These are phyloP conservation scores for Cutaneotrichosporon cutaneum DNA, from an alignment of 1,284 basidiomycete species.

Conservation along the genomic window DNA sequence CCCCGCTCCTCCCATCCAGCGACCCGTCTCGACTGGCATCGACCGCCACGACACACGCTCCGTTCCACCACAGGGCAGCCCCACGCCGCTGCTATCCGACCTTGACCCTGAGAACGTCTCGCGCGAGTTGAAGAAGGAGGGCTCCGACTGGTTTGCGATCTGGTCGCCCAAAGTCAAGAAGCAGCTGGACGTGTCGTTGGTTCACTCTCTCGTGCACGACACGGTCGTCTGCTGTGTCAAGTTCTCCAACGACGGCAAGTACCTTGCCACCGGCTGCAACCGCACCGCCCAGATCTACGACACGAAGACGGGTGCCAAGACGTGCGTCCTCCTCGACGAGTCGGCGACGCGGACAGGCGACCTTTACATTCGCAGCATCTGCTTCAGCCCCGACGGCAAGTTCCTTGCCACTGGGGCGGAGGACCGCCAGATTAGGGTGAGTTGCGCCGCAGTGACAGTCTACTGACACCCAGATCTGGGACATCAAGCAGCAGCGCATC, in stretches of 20 bases:
- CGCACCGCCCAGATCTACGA: slow-evolving; percentile 86
- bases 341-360: slow-evolving; percentile 65
- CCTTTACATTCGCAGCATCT: slow-evolving; percentile 78
- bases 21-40: slow-evolving; percentile 39
- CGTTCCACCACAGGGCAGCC: slow-evolving; percentile 20
- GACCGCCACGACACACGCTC: slow-evolving; percentile 41
- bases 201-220: slow-evolving; percentile 89
- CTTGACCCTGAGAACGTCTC: slow-evolving; percentile 58
- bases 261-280: slow-evolving; percentile 87
- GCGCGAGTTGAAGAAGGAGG: slow-evolving; percentile 68
- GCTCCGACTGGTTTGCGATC: slow-evolving; percentile 90
- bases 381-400: slow-evolving; percentile 79
- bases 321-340: slow-evolving; percentile 70
- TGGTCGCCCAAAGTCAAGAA: slow-evolving; percentile 84
- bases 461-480: slow-evolving; percentile 68
- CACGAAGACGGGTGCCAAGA: slow-evolving; percentile 76
- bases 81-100: slow-evolving; percentile 52
- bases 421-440: slow-evolving; percentile 74
- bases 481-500: slow-evolving; percentile 71
- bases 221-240: slow-evolving; percentile 93
- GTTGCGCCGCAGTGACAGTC: too few species aligned
- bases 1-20: slow-evolving; percentile 28
- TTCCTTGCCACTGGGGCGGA: slow-evolving; percentile 79
- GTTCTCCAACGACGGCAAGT: slow-evolving; percentile 85
- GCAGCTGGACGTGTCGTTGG: slow-evolving; percentile 78